Percentiles rank a stretch among this genome's conserved stretches.
phyloP scores from a whole-genome alignment of 2,329 filamentous ascomycete species.

The Colletotrichum truncatum region DNA sequence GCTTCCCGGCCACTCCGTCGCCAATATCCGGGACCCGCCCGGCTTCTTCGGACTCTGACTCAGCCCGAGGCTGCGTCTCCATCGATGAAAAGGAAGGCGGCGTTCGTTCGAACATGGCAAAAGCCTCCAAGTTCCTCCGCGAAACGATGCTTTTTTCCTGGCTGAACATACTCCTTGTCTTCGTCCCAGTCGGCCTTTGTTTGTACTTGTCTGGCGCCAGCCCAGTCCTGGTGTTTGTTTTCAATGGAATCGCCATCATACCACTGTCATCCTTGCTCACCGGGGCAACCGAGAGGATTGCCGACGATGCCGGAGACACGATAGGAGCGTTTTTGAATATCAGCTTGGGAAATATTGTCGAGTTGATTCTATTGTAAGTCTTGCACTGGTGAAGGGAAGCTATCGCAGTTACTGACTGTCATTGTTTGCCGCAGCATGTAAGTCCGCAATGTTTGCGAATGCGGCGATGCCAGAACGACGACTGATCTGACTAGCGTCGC shows the following conservation, averaged over 20 bases:
- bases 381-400: no score
- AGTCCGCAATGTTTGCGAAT: constrained; percentile 23
- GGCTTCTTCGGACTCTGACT: not conserved
- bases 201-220: constrained; percentile 51
- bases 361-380: constrained; percentile 66
- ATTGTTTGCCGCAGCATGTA: constrained; percentile 42
- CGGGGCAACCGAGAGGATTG: constrained; percentile 68
- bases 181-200: constrained; percentile 75
- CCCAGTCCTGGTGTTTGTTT: constrained; percentile 59
- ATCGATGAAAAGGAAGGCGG: not conserved
- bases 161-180: constrained; percentile 73
- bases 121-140: not conserved
- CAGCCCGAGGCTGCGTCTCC: not conserved
- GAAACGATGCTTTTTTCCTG: constrained; percentile 48
- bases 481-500: constrained; percentile 54
- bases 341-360: constrained; percentile 70
- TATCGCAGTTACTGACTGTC: no score
- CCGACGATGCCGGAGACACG: constrained; percentile 64
- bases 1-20: constrained; percentile 4
- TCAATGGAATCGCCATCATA: constrained; percentile 70
- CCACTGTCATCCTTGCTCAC: constrained; percentile 66
- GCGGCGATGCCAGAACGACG: not conserved
- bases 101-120: not conserved
- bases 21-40: not conserved
- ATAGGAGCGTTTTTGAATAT: constrained; percentile 69